Conservation (phyloP, 164 flowering plant genomes). For the Protea cynaroides region DNA sequence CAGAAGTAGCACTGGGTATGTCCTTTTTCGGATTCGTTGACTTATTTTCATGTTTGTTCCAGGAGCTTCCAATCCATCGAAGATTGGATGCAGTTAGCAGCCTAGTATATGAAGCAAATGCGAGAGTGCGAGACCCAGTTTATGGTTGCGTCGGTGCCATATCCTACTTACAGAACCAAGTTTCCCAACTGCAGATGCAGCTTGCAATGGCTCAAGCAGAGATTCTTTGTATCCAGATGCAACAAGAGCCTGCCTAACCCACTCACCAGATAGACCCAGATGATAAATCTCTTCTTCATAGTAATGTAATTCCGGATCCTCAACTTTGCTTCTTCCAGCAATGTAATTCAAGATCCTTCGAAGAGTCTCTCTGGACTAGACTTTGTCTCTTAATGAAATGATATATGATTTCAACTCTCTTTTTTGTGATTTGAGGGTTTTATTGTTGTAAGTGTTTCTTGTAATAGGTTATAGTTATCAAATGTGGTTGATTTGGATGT, state of each 20-base stretch:
- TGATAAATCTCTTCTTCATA: constrained; percentile 30
- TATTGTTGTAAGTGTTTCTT: too few relatives aligned
- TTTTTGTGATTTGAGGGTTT: too few relatives aligned
- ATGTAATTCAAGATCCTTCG: constrained; percentile 63
- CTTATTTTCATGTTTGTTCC: background rate
- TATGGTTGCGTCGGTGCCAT: constrained; percentile 81
- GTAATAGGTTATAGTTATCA: too few relatives aligned
- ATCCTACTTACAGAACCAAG: constrained; percentile 63
- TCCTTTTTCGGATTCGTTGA: background rate
- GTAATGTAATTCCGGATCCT: constrained; percentile 38
- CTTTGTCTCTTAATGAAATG: constrained; percentile 11
- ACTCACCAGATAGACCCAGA: constrained; percentile 17
- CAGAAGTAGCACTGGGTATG: background rate
- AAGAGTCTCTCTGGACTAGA: constrained; percentile 75
- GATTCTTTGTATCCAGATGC: constrained; percentile 80
- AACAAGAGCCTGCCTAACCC: constrained; percentile 38
- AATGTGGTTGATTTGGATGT: too few relatives aligned
- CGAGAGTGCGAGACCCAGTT: constrained; percentile 60
- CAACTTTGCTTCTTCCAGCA: constrained; percentile 47
- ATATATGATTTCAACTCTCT: background rate
- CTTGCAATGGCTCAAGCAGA: constrained; percentile 76
- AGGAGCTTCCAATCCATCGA: constrained; percentile 61
- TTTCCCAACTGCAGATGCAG: constrained; percentile 69
- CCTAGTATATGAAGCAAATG: constrained; percentile 66
- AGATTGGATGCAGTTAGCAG: constrained; percentile 69